Evolutionary conservation across 768 basidiomycete species (phyloP).

Genomic region (Pisolithus orientalis): DNA sequence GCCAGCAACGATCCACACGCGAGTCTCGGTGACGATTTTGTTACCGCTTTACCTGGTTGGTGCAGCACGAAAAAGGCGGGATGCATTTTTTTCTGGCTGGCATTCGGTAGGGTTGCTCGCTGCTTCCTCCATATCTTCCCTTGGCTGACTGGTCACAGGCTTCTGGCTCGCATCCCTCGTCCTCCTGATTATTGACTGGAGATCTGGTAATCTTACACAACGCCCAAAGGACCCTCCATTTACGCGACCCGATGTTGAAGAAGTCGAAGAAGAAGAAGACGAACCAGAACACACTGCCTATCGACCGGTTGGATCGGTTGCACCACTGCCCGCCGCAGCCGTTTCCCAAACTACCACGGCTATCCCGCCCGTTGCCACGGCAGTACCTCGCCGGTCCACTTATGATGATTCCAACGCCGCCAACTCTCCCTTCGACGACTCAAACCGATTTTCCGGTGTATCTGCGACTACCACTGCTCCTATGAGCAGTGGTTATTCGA

Average conservation of each 20-base stretch:
- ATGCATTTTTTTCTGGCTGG: constrained; percentile 84
- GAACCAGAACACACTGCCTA: constrained; percentile 47
- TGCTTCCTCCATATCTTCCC: not conserved
- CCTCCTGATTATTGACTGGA: constrained; percentile 70
- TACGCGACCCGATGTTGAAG: constrained; percentile 49
- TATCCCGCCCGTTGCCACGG: constrained; percentile 6
- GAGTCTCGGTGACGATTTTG: constrained; percentile 58
- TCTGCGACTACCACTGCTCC: constrained; percentile 21
- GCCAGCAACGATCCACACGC: constrained; percentile 76
- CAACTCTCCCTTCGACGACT: constrained; percentile 45
- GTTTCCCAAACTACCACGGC: constrained; percentile 18
- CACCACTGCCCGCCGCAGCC: constrained; percentile 29
- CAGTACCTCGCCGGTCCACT: constrained; percentile 16
- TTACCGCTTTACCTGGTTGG: constrained; percentile 67
- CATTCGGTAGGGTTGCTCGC: constrained; percentile 53
- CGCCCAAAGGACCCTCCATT: constrained; percentile 72
- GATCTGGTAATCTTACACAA: constrained; percentile 48
- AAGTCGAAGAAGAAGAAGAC: constrained; percentile 46
- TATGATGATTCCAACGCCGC: constrained; percentile 17
- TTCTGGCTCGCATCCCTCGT: constrained; percentile 71
- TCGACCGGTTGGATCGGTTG: constrained; percentile 33
- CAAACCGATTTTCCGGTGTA: constrained; percentile 41
- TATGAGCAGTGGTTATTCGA: constrained; percentile 18
- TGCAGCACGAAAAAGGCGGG: constrained; percentile 91
- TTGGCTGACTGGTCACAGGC: constrained; percentile 32